phyloP scores from a whole-genome alignment of 345 rosid species.

The Pugionium dolabratum region DNA sequence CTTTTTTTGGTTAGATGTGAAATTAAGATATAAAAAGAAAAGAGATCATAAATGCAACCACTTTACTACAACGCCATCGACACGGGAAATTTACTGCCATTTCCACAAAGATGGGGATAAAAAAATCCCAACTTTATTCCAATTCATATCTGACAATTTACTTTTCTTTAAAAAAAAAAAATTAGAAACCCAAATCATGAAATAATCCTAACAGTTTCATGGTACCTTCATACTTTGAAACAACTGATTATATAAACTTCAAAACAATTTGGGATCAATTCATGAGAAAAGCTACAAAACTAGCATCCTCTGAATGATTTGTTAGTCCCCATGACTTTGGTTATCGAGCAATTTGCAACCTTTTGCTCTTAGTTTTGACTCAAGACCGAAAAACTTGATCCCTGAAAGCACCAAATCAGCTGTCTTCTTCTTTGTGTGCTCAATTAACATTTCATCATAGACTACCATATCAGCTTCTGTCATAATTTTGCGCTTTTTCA shows the following conservation, averaged over 20 bases:
- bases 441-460: conserved; percentile 74
- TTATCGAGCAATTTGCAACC: conserved; percentile 55
- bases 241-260: background rate
- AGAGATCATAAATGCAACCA: conserved; percentile 32
- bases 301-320: conserved; percentile 8
- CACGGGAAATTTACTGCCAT: conserved; percentile 29
- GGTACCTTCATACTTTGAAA: background rate
- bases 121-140: conserved; percentile 19
- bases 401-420: conserved; percentile 78
- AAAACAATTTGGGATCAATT: too few species aligned
- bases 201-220: background rate
- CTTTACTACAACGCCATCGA: conserved; percentile 21
- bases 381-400: conserved; percentile 82
- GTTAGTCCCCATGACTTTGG: background rate
- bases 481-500: conserved; percentile 54
- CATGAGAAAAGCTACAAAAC: conserved; percentile 11
- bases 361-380: conserved; percentile 75
- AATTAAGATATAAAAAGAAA: conserved; percentile 16
- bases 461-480: conserved; percentile 68
- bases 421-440: conserved; percentile 79
- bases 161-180: background rate
- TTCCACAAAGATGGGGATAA: conserved; percentile 21
- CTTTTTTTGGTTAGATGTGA: background rate
- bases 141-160: background rate
- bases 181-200: background rate